Percentiles rank a stretch among this genome's conserved stretches.
phyloP scores from a whole-genome alignment of 2,329 filamentous ascomycete genomes.

The Taxawa tesnikishii region DNA sequence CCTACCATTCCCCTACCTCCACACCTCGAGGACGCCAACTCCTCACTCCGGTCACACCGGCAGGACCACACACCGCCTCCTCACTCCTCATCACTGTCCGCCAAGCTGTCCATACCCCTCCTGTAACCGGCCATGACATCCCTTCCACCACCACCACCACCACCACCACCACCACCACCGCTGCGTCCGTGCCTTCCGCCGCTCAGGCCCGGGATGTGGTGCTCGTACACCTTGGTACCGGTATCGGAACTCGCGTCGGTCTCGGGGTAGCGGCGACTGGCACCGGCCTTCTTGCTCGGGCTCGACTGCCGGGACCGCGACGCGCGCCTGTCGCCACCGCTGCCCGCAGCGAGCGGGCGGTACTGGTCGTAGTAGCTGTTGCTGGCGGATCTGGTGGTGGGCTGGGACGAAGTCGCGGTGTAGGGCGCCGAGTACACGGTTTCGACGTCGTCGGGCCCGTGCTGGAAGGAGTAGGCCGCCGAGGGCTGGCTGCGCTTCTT shows the following conservation, averaged over 20 bases:
- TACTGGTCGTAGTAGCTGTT: conserved; percentile 24
- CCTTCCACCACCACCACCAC: not conserved
- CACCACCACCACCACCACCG: not conserved
- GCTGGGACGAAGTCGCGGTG: conserved; percentile 10
- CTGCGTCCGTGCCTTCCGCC: conserved; percentile 10
- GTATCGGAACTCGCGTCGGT: conserved; percentile 26
- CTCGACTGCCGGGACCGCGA: not conserved
- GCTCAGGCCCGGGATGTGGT: conserved; percentile 38
- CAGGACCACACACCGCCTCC: no score
- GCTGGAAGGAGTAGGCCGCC: conserved; percentile 7
- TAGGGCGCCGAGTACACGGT: conserved; percentile 28
- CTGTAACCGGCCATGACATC: conserved; percentile 12
- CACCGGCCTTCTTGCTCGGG: not conserved
- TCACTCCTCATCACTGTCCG: conserved; percentile 30
- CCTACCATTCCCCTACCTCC: no score
- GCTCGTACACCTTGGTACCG: conserved; percentile 44
- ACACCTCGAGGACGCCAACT: no score
- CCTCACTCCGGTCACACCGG: no score
- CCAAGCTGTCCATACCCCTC: conserved; percentile 35
- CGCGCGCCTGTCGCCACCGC: not conserved
- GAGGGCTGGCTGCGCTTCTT: conserved; percentile 17
- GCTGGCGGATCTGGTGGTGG: no score
- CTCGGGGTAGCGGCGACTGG: conserved; percentile 19
- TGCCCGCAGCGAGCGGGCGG: conserved; percentile 15
- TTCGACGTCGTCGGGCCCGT: conserved; percentile 19